Base-by-base conservation (phyloP, 1,284 basidiomycete genomes). In the Flammula alnicola region DNA sequence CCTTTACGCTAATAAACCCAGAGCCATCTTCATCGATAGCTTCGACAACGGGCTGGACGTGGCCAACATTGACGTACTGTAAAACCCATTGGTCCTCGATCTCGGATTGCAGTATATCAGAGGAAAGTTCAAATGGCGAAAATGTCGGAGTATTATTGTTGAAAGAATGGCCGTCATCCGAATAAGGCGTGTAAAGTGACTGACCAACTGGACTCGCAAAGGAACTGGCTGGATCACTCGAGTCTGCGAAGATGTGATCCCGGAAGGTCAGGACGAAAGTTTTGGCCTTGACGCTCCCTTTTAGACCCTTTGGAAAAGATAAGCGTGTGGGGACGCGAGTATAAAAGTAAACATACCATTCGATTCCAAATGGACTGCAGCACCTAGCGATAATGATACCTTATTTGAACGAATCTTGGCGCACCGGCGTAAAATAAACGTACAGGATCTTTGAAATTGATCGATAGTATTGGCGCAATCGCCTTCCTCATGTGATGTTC, bases 21-120 rank as follows among this genome's bases (percentile, higher is more conserved):
- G 72, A 72, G 1, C 70, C 71, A 40, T 76, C 74, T 31, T 73
- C 70, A 42, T 76, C 74, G 44, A 75, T 67, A 2, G 72, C 70
- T 51, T 76, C 75, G 19, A 69, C 55, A 41, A 76, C 69, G 0
- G 70, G 65, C 39, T 70, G 74, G 10, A 74, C 51, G 16, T 68
- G 65, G 6, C 63, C 57, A 3, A 74, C 58, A 33, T 65, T 69
- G 46, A 76, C 65, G 46, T 68, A 69, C 17, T 65, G 58, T 11
- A 75, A 58, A 0, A 73, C 67, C 74, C 74, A 76, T 2, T 59
- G 58, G 47, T 74, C 72, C 25, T 36, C 31, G 4, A 39, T 33
- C 12, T 47, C 38, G 26, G 43, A 27, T 16, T 12, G 22, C 23
- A n/a, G 20, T 9, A 27, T 32, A 5, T 6, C 9, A 19, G 20